These are phyloP conservation scores for peach (Prunus persica) DNA, from an alignment of 306 rosid species.

Conservation along the genomic window DNA sequence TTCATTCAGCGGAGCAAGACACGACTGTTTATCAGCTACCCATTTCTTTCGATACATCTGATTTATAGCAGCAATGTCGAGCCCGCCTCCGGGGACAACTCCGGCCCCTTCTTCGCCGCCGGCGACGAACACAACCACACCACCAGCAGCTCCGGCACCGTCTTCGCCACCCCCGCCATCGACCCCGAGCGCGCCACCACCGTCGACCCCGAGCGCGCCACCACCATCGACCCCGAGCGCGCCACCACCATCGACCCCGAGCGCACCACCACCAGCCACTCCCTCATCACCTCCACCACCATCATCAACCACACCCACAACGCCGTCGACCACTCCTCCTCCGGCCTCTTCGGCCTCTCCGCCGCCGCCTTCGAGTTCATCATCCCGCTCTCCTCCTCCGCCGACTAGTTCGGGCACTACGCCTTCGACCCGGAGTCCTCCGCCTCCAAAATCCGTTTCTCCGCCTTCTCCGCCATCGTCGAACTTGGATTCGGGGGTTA, in stretches of 20 bases:
- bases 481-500: conserved; percentile 42
- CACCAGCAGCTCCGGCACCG: background rate
- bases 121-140: background rate
- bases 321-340: conserved; percentile 21
- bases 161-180: conserved; percentile 1
- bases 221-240: conserved; percentile 20
- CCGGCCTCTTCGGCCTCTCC: conserved; percentile 27
- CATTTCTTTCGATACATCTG: background rate
- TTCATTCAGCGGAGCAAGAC: background rate
- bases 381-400: conserved; percentile 18
- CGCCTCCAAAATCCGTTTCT: conserved; percentile 35
- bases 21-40: background rate
- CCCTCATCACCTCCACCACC: conserved; percentile 37
- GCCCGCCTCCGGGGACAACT: conserved; percentile 34
- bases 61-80: conserved; percentile 38
- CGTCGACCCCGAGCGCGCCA: conserved; percentile 6
- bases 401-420: conserved; percentile 23
- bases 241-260: conserved; percentile 11
- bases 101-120: background rate
- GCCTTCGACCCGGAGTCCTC: conserved; percentile 25
- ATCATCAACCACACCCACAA: conserved; percentile 23
- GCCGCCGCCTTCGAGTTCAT: conserved; percentile 21
- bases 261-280: conserved; percentile 31
- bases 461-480: conserved; percentile 37
- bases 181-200: conserved; percentile 22